Percentiles rank a stretch among this genome's conserved stretches.
Conservation (phyloP, 495 filamentous ascomycete genomes). For the Hypoxylon crocopeplum region DNA sequence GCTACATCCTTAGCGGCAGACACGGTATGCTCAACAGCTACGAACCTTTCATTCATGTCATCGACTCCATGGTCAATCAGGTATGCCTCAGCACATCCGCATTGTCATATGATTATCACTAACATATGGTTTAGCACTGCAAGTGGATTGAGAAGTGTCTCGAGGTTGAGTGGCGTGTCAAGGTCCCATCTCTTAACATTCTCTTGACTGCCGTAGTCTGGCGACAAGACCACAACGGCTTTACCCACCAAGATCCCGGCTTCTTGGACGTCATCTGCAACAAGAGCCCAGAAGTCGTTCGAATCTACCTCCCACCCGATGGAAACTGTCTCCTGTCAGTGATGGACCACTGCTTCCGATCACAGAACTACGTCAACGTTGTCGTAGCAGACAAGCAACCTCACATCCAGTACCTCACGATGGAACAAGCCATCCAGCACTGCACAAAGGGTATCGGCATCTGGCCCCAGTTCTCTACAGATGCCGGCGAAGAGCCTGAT, state of each 20-base stretch:
- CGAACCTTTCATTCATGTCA: slow-evolving; percentile 79
- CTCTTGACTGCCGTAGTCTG: slow-evolving; percentile 76
- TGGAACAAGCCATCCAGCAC: slow-evolving; percentile 71
- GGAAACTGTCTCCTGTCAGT: slow-evolving; percentile 73
- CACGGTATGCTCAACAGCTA: slow-evolving; percentile 79
- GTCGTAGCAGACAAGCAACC: slow-evolving; percentile 78
- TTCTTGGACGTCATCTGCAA: slow-evolving; percentile 79
- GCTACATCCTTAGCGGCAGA: slow-evolving; percentile 72
- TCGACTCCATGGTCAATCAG: slow-evolving; percentile 79
- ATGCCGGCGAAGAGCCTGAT: slow-evolving; percentile 68
- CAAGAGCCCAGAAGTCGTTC: slow-evolving; percentile 75
- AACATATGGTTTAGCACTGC: slow-evolving; percentile 60
- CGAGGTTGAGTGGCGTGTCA: slow-evolving; percentile 73
- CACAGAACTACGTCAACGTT: slow-evolving; percentile 77
- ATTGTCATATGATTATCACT: slow-evolving; percentile 7
- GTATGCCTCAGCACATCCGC: slow-evolving; percentile 27
- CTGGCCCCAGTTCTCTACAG: slow-evolving; percentile 58
- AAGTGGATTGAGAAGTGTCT: slow-evolving; percentile 81
- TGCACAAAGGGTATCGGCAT: slow-evolving; percentile 72
- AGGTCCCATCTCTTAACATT: slow-evolving; percentile 74
- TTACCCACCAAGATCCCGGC: slow-evolving; percentile 79
- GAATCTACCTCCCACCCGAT: slow-evolving; percentile 78
- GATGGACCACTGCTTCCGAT: slow-evolving; percentile 73
- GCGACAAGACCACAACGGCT: slow-evolving; percentile 81
- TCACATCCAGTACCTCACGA: slow-evolving; percentile 72